A percentile compares a stretch with the other conserved stretches of the same genome.
These are phyloP conservation scores for Colletotrichum caudatum DNA, from an alignment of 2,329 filamentous ascomycete species.

Conservation along the genomic window DNA sequence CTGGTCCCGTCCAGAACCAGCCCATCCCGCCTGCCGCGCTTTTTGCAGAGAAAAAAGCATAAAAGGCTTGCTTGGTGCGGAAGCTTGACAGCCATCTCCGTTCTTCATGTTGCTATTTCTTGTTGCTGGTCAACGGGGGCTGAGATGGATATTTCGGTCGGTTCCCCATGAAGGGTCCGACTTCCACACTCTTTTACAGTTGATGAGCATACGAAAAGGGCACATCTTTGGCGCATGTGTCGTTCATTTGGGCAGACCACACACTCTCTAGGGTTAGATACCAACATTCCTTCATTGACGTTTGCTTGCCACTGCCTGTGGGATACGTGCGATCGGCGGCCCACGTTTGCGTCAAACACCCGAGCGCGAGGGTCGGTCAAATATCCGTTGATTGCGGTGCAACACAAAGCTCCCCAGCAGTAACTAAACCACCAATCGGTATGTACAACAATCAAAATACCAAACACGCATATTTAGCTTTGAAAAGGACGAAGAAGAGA, in stretches of 20 bases:
- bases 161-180: slow-evolving; percentile 34
- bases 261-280: slow-evolving; percentile 27
- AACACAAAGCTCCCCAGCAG: neutral
- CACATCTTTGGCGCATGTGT: neutral
- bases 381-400: neutral
- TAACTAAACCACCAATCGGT: neutral
- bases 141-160: slow-evolving; percentile 2
- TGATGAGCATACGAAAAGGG: slow-evolving; percentile 1
- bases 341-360: neutral
- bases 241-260: neutral
- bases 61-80: neutral
- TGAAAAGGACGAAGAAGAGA: neutral
- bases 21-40: slow-evolving; percentile 16
- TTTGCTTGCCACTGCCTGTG: neutral
- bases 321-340: neutral
- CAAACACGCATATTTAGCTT: neutral
- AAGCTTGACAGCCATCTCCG: too few species aligned
- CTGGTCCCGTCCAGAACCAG: slow-evolving; percentile 5
- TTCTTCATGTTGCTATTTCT: slow-evolving; percentile 7
- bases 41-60: neutral
- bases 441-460: neutral
- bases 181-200: slow-evolving; percentile 26
- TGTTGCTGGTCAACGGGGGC: slow-evolving; percentile 12
- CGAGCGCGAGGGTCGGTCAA: neutral
- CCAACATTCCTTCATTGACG: slow-evolving; percentile 29